These are phyloP conservation scores for Apiospora marii DNA, from an alignment of 2,329 filamentous ascomycete genomes.

Conservation along the genomic window DNA sequence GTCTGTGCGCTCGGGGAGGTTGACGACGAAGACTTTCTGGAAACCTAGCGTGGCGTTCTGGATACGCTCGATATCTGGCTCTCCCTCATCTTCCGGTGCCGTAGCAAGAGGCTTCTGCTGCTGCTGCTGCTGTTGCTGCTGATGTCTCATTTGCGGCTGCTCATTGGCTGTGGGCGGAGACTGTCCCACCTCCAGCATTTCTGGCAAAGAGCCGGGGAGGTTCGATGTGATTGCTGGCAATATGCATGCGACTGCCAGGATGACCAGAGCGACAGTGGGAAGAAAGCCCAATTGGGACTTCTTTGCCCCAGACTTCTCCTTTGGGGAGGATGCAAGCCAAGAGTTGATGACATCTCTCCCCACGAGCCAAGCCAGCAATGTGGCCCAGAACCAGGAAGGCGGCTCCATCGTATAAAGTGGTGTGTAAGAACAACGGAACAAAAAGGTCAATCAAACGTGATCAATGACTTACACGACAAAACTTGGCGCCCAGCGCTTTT, in stretches of 20 bases:
- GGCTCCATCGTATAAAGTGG: not conserved
- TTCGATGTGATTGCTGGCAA: not conserved
- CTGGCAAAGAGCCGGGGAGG: not conserved
- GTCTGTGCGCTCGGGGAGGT: conserved; percentile 55
- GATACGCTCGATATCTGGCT: conserved; percentile 33
- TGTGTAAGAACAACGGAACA: not conserved
- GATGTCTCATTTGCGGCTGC: not conserved
- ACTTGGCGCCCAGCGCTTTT: not conserved
- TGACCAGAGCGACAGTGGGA: not conserved
- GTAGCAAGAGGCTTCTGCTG: too few relatives aligned
- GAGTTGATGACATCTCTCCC: not conserved
- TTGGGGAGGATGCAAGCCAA: not conserved
- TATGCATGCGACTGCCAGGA: not conserved
- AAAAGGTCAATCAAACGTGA: not conserved
- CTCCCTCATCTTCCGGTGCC: too few relatives aligned
- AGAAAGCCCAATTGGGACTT: not conserved
- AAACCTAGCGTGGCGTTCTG: conserved; percentile 40
- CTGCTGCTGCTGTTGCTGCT: not conserved
- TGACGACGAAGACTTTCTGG: conserved; percentile 49
- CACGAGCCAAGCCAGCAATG: not conserved
- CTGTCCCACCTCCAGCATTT: not conserved
- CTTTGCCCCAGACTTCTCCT: not conserved
- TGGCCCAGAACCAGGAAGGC: not conserved
- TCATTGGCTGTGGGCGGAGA: not conserved
- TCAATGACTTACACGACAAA: not conserved